phyloP scores from a whole-genome alignment of 768 basidiomycete genomes.

The Hericium erinaceus region DNA sequence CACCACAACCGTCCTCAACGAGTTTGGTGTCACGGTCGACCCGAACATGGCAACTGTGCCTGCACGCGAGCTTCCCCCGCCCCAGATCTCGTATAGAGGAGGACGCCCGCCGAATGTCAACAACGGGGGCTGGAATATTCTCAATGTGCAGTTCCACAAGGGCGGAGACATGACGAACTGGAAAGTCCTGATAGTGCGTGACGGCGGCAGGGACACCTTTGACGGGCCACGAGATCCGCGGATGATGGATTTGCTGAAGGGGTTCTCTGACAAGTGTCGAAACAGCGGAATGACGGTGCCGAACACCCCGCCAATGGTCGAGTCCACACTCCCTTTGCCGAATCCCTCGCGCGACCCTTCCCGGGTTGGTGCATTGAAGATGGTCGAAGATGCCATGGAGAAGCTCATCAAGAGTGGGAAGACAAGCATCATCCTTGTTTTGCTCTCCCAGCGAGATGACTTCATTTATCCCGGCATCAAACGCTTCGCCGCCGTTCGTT shows the following conservation, averaged over 20 bases:
- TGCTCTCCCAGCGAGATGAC: conserved; percentile 60
- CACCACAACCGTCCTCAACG: conserved; percentile 25
- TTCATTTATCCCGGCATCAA: conserved; percentile 78
- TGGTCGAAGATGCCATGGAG: conserved; percentile 25
- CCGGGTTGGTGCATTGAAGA: conserved; percentile 35
- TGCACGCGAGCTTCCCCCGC: conserved; percentile 53
- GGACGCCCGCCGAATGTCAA: conserved; percentile 27
- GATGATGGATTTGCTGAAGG: conserved; percentile 35
- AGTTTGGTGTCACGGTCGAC: conserved; percentile 51
- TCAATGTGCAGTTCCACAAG: conserved; percentile 57
- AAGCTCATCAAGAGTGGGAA: conserved; percentile 18
- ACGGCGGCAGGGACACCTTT: conserved; percentile 30
- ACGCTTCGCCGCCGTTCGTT: conserved; percentile 59
- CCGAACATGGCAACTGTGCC: conserved; percentile 55
- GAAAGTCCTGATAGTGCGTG: conserved; percentile 60
- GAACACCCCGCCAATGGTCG: conserved; percentile 23
- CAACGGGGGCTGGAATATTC: conserved; percentile 72
- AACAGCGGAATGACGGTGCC: conserved; percentile 51
- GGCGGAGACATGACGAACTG: conserved; percentile 45
- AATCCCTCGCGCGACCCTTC: conserved; percentile 27
- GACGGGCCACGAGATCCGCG: conserved; percentile 31
- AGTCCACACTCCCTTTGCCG: conserved; percentile 22
- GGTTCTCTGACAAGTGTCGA: conserved; percentile 46
- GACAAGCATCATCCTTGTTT: conserved; percentile 61
- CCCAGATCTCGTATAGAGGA: conserved; percentile 46